Evolutionary conservation across 1,284 basidiomycete genomes (phyloP).

Genomic region (Schizophyllum amplum): DNA sequence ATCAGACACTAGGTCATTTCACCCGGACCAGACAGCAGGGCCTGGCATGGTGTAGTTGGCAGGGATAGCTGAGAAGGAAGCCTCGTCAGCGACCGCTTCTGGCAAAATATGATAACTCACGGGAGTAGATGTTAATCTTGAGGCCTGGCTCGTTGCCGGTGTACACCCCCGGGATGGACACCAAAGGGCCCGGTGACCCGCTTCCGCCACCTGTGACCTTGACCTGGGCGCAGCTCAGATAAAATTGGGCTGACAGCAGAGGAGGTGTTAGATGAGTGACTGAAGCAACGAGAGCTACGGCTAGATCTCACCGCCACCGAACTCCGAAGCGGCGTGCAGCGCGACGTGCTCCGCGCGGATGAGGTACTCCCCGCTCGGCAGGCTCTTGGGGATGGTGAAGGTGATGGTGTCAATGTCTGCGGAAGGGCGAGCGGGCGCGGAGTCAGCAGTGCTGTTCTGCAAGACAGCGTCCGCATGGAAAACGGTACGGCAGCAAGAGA

Average conservation of each 20-base stretch:
- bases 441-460: background rate
- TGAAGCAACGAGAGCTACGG: slow-evolving; percentile 19
- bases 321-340: slow-evolving; percentile 27
- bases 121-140: slow-evolving; percentile 25
- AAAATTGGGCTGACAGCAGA: slow-evolving; percentile 28
- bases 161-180: slow-evolving; percentile 34
- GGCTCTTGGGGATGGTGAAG: slow-evolving; percentile 33
- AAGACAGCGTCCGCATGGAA: too few relatives aligned
- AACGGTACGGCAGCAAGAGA: too few relatives aligned
- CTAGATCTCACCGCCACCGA: slow-evolving; percentile 27
- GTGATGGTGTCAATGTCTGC: slow-evolving; percentile 26
- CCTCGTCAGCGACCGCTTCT: background rate
- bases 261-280: background rate
- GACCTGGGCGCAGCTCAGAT: slow-evolving; percentile 25
- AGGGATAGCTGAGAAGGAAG: slow-evolving; percentile 15
- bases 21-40: slow-evolving; percentile 18
- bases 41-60: slow-evolving; percentile 23
- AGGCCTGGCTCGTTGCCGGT: slow-evolving; percentile 27
- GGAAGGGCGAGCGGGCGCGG: too few relatives aligned
- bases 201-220: slow-evolving; percentile 29
- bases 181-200: slow-evolving; percentile 30
- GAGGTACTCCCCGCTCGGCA: slow-evolving; percentile 39
- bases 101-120: slow-evolving; percentile 7
- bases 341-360: too few relatives aligned
- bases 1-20: too few relatives aligned